These are phyloP conservation scores for Nicotiana paniculata DNA, from an alignment of 257 asterid species.

Conservation along the genomic window DNA sequence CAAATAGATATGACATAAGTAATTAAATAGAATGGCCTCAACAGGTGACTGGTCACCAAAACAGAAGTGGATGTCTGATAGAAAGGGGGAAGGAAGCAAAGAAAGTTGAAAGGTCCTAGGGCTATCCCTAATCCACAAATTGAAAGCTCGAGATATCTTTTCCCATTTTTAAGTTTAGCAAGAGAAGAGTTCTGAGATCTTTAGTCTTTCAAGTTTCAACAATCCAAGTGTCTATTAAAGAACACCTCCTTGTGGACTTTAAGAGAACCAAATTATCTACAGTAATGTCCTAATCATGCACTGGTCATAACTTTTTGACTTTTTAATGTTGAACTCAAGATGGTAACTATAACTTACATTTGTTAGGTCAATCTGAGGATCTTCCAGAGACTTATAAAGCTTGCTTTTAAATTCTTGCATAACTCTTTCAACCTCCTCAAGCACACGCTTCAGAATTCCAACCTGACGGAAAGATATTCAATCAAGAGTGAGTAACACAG, in stretches of 20 bases:
- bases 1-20: background rate
- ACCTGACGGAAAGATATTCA: constrained; percentile 46
- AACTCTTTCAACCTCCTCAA: constrained; percentile 94
- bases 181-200: constrained; percentile 2
- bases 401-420: constrained; percentile 92
- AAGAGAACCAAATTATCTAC: background rate
- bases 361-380: constrained; percentile 81
- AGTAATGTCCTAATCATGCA: background rate
- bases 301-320: background rate
- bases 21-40: background rate
- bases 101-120: background rate
- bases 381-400: constrained; percentile 97
- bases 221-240: background rate
- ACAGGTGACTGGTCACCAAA: background rate
- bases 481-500: background rate
- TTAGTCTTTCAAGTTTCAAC: background rate
- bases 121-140: background rate
- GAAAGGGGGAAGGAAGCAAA: background rate
- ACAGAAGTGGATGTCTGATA: background rate
- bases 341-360: constrained; percentile 42
- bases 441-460: constrained; percentile 87
- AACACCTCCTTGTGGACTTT: background rate
- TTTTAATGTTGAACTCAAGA: background rate
- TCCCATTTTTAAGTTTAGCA: background rate
- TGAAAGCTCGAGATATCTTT: background rate